Base-by-base conservation (phyloP, 2,329 filamentous ascomycete genomes). In the Colletotrichum coccodes region DNA sequence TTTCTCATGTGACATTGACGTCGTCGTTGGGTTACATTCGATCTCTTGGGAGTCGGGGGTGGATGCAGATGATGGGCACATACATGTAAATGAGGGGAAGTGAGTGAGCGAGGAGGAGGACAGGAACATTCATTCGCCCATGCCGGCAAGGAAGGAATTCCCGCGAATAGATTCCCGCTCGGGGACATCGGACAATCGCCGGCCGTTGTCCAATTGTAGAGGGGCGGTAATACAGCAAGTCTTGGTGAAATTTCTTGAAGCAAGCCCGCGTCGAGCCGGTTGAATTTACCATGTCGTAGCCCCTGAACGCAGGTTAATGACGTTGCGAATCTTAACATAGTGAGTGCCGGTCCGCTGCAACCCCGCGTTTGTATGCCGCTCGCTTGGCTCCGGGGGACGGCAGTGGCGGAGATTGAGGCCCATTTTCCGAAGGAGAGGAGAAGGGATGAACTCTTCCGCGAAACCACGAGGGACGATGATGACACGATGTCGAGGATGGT, bases 41-140 rank as follows among this genome's bases (percentile, higher is more conserved):
- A 68, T 60, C 61, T 60, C 61, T 65, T 68, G 65, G 53, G 47
- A 47, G 44, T 57, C 56, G 60, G 60, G 53, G 53, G 47, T 52
- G 3, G 40, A 32, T 58, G 61, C 38, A 18, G 47, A 32, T 26
- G 34, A 50, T 23, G 23, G 36, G 21, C 40, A 23, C 54, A 26
- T 28, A 23, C 54, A 26, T 28, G 3, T 9, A 26, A 28, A 34
- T 65, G 61, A 65, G 65, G 60, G 65, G 61, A 9, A 57, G 23
- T 5, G 18, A 8, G 12, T 12, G 42, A 21, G n/a, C 36, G 23
- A 21, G 16, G 52, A 47, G 46, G 26, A 32, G 47, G 47, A 8
- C 26, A n/a, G 26, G 47, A 52, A 18, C n/a, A n/a, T 38, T 9
- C 11, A 38, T 14, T 14, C 16, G 34, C 34, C 34, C 34, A 38